phyloP scores from a whole-genome alignment of 352 stramenopile genomes.

The Pythium scleroteichum region DNA sequence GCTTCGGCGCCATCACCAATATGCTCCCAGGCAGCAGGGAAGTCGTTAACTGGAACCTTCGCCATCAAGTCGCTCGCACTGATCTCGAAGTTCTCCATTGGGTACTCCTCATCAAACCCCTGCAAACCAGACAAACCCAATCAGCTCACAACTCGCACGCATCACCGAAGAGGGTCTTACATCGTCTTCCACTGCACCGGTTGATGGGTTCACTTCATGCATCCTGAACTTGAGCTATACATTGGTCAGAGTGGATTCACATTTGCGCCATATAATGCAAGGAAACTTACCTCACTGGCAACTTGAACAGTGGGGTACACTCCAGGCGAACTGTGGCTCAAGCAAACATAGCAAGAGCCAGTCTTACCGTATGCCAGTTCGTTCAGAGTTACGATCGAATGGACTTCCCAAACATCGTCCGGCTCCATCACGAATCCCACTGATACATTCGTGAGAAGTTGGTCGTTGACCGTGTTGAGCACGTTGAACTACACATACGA shows the following conservation, averaged over 20 bases:
- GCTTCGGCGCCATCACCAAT: constrained; percentile 94
- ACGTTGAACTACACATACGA: constrained; percentile 91
- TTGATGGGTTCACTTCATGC: constrained; percentile 94
- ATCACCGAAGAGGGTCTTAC: constrained; percentile 29
- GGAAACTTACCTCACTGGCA: constrained; percentile 81
- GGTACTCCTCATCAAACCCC: constrained; percentile 98
- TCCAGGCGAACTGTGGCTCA: constrained; percentile 82
- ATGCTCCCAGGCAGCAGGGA: constrained; percentile 95
- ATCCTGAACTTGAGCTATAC: constrained; percentile 93
- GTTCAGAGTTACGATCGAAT: constrained; percentile 86
- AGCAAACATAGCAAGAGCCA: constrained; percentile 92
- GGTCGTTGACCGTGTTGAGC: constrained; percentile 98
- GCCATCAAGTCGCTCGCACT: constrained; percentile 96
- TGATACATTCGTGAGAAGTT: constrained; percentile 94
- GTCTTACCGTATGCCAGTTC: constrained; percentile 94
- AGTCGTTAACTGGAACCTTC: constrained; percentile 96
- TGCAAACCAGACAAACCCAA: constrained; percentile 21
- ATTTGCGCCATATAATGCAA: neutral
- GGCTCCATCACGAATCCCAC: constrained; percentile 91
- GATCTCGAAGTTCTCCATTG: constrained; percentile 97
- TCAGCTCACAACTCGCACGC: constrained; percentile 11
- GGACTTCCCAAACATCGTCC: constrained; percentile 91
- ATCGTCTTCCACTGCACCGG: constrained; percentile 87
- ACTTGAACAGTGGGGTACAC: constrained; percentile 89
- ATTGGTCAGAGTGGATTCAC: neutral